phyloP scores from a whole-genome alignment of 768 basidiomycete genomes.

The Pleurotus giganteus region DNA sequence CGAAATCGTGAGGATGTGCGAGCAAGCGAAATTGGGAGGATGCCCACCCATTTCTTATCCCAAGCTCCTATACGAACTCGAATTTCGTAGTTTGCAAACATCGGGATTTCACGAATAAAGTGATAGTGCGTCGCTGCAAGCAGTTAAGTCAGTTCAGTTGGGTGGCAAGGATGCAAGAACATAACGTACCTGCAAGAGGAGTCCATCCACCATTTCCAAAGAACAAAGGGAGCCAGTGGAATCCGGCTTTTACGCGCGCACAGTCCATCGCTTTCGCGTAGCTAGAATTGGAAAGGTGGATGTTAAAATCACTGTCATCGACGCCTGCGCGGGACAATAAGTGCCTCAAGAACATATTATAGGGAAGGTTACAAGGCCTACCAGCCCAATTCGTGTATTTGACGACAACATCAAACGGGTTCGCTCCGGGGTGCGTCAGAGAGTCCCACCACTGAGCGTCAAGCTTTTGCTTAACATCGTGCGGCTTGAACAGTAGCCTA shows the following conservation, averaged over 20 bases:
- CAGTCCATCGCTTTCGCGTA: constrained; percentile 67
- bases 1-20: too few species aligned
- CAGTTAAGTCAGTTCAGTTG: neutral
- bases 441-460: constrained; percentile 45
- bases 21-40: too few species aligned
- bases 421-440: constrained; percentile 49
- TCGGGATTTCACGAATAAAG: constrained; percentile 71
- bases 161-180: too few species aligned
- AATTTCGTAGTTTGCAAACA: constrained; percentile 60
- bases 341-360: neutral
- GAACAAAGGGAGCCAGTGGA: constrained; percentile 54
- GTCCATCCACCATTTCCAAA: constrained; percentile 60
- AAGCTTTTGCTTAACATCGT: constrained; percentile 25
- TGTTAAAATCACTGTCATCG: constrained; percentile 73
- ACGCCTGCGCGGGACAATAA: constrained; percentile 46
- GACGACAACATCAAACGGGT: constrained; percentile 49
- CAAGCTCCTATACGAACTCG: constrained; percentile 55
- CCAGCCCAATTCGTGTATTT: constrained; percentile 53
- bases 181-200: constrained; percentile 52
- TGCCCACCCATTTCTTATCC: constrained; percentile 85
- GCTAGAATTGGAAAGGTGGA: constrained; percentile 78
- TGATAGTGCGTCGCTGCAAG: constrained; percentile 61
- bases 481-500: constrained; percentile 36
- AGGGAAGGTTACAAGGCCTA: constrained; percentile 37
- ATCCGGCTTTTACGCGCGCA: constrained; percentile 45